These are phyloP conservation scores for Blastobotrys robertii DNA, from an alignment of 805 yeast species.

Conservation along the genomic window DNA sequence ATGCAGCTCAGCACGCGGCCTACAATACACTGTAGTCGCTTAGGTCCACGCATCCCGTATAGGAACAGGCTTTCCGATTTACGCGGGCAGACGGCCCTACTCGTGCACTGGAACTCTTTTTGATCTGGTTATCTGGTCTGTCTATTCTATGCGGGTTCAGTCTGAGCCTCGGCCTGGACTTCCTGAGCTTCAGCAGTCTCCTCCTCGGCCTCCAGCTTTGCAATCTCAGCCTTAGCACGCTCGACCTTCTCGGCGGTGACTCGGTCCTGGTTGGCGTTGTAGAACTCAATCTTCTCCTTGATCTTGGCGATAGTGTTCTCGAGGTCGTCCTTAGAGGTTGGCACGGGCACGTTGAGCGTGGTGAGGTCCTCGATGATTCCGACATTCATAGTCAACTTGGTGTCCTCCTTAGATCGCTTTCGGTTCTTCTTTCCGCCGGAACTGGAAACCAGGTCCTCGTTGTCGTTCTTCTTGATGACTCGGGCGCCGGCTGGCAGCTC, in stretches of 20 bases:
- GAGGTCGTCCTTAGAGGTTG: slow-evolving; percentile 6
- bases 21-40: no score
- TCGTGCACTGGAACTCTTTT: not conserved
- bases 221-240: slow-evolving; percentile 68
- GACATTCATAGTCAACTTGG: slow-evolving; percentile 66
- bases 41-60: no score
- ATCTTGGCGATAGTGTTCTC: slow-evolving; percentile 52
- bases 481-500: slow-evolving; percentile 55
- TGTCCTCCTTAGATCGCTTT: slow-evolving; percentile 30
- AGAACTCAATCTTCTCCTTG: slow-evolving; percentile 61
- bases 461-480: slow-evolving; percentile 53
- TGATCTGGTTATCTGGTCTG: not conserved
- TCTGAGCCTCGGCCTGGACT: not conserved
- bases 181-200: not conserved
- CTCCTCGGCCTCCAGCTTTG: slow-evolving; percentile 40
- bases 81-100: no score
- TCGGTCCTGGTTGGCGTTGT: slow-evolving; percentile 63
- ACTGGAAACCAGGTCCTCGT: slow-evolving; percentile 48
- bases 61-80: no score
- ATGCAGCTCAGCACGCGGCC: no score
- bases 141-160: not conserved
- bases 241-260: slow-evolving; percentile 69
- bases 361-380: slow-evolving; percentile 67
- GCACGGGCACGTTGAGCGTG: slow-evolving; percentile 40
- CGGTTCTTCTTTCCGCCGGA: slow-evolving; percentile 40